A percentile compares a stretch with the other conserved stretches of the same genome.
These are phyloP conservation scores for Aspergillus sp. DNA, from an alignment of 2,329 filamentous ascomycete genomes.

Conservation along the genomic window DNA sequence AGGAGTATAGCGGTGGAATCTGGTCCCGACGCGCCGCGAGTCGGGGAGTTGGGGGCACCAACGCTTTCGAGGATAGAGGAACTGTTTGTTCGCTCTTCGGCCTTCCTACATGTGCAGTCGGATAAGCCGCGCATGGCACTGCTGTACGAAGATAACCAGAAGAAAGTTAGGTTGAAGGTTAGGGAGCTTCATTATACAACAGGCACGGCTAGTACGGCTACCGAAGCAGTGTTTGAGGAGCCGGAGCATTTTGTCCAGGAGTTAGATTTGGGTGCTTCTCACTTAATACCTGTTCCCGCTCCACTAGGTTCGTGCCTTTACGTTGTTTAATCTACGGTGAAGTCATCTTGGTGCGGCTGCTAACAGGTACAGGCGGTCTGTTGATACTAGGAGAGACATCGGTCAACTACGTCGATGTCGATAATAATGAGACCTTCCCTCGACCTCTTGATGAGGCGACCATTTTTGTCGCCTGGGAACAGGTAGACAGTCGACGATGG, in stretches of 20 bases:
- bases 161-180: constrained; percentile 50
- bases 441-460: constrained; percentile 64
- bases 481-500: constrained; percentile 73
- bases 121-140: constrained; percentile 56
- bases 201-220: constrained; percentile 39
- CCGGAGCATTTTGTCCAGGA: constrained; percentile 48
- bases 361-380: constrained; percentile 55
- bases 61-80: constrained; percentile 59
- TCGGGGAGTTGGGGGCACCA: constrained; percentile 55
- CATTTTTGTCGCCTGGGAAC: constrained; percentile 87
- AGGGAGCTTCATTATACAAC: constrained; percentile 49
- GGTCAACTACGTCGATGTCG: constrained; percentile 77
- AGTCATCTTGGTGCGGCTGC: constrained; percentile 32
- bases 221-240: constrained; percentile 49
- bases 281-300: constrained; percentile 55
- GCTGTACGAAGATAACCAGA: constrained; percentile 57
- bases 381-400: constrained; percentile 73
- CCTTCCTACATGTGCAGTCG: constrained; percentile 54
- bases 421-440: constrained; percentile 60
- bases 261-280: constrained; percentile 54
- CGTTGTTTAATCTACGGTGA: constrained; percentile 33
- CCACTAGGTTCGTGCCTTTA: constrained; percentile 42
- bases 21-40: constrained; percentile 27
- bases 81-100: constrained; percentile 58
- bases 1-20: constrained; percentile 18